A percentile compares a stretch with the other conserved stretches of the same genome.
phyloP scores from a whole-genome alignment of 1,284 basidiomycete genomes.

The Laetiporus sulphureus region DNA sequence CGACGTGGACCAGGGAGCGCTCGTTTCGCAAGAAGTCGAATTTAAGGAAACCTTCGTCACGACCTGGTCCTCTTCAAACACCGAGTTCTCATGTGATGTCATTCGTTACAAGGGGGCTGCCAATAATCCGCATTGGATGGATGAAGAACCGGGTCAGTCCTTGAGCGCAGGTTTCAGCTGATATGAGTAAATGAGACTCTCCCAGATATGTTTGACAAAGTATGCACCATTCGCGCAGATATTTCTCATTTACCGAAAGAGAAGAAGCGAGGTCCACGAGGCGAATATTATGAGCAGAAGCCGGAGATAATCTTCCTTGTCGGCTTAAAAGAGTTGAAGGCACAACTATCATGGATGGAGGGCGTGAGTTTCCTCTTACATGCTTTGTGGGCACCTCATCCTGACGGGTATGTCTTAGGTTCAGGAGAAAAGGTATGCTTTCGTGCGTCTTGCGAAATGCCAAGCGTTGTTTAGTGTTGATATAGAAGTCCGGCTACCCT shows the following conservation, averaged over 20 bases:
- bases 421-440: no score
- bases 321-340: conserved; percentile 40
- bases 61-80: conserved; percentile 20
- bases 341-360: conserved; percentile 39
- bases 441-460: no score
- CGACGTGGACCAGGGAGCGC: no score
- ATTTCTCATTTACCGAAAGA: conserved; percentile 27
- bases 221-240: conserved; percentile 39
- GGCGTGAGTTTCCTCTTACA: conserved; percentile 27
- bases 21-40: conserved; percentile 31
- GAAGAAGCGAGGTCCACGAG: conserved; percentile 9
- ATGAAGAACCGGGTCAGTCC: conserved; percentile 33
- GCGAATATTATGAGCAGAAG: conserved; percentile 31
- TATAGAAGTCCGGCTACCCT: no score
- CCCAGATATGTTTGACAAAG: conserved; percentile 33
- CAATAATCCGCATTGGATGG: conserved; percentile 35
- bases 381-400: no score
- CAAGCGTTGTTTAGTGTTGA: no score
- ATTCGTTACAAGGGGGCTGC: conserved; percentile 35
- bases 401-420: no score
- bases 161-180: no score
- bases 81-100: conserved; percentile 27
- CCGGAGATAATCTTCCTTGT: conserved; percentile 43
- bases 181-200: background rate
- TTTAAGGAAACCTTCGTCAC: conserved; percentile 33